phyloP scores from a whole-genome alignment of 305 asterid species.

The Fraxinus velutina region DNA sequence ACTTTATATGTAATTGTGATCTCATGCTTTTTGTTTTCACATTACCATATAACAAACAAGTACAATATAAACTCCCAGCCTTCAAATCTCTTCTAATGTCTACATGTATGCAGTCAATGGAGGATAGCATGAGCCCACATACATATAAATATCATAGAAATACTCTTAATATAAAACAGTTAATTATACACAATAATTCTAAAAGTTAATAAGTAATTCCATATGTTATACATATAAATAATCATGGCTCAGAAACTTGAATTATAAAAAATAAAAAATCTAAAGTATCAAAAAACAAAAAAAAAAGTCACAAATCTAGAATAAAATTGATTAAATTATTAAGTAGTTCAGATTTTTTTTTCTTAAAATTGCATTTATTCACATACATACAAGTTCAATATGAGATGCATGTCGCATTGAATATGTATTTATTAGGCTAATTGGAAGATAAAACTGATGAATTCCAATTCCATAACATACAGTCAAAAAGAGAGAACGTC shows the following conservation, averaged over 20 bases:
- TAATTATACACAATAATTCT: background rate
- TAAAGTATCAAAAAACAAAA: background rate
- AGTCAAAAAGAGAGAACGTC: background rate
- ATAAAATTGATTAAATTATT: background rate
- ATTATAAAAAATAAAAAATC: background rate
- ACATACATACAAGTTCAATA: background rate
- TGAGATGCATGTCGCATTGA: background rate
- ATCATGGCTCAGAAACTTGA: background rate
- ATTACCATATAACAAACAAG: background rate
- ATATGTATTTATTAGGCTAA: background rate
- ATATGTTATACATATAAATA: background rate
- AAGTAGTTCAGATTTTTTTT: background rate
- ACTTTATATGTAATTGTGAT: background rate
- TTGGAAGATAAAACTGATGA: background rate
- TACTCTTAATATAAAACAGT: background rate
- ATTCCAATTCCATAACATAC: background rate
- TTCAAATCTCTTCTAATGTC: background rate
- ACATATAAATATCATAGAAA: background rate
- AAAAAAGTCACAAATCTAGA: background rate
- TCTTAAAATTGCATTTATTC: background rate
- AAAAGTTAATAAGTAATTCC: background rate
- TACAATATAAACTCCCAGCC: background rate
- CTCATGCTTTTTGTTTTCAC: background rate
- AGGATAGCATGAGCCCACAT: background rate
- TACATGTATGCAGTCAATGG: background rate